Evolutionary conservation across 1,139 yeast genomes (phyloP).

Genomic region (Geotrichum phurueaensis): DNA sequence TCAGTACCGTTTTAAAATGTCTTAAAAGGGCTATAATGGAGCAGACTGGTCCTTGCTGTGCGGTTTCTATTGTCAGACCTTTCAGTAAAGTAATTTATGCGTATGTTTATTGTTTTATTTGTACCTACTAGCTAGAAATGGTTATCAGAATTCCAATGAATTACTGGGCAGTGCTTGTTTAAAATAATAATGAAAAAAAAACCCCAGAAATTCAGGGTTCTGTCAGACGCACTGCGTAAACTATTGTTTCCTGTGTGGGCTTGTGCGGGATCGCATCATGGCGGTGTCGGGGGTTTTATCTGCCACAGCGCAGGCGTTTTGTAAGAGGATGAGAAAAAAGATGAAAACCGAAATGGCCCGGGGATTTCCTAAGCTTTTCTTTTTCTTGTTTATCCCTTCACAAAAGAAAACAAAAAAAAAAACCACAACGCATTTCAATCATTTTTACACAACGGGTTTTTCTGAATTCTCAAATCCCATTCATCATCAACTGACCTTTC

Average conservation of each 20-base stretch:
- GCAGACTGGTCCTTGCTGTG: neutral
- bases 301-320: neutral
- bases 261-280: neutral
- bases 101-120: neutral
- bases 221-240: no score
- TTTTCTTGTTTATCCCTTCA: neutral
- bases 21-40: neutral
- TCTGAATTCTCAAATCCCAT: neutral
- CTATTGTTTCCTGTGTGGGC: neutral
- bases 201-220: neutral
- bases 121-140: neutral
- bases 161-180: neutral
- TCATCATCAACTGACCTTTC: neutral
- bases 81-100: neutral
- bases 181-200: no score
- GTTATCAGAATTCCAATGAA: neutral
- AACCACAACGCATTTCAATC: neutral
- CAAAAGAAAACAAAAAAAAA: neutral
- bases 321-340: neutral
- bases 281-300: neutral
- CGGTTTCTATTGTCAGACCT: neutral
- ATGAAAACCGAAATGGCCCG: neutral
- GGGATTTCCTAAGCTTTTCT: neutral
- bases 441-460: neutral
- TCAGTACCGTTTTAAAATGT: neutral